Conservation (phyloP, 495 filamentous ascomycete species). For the Daldinia caldariorum region DNA sequence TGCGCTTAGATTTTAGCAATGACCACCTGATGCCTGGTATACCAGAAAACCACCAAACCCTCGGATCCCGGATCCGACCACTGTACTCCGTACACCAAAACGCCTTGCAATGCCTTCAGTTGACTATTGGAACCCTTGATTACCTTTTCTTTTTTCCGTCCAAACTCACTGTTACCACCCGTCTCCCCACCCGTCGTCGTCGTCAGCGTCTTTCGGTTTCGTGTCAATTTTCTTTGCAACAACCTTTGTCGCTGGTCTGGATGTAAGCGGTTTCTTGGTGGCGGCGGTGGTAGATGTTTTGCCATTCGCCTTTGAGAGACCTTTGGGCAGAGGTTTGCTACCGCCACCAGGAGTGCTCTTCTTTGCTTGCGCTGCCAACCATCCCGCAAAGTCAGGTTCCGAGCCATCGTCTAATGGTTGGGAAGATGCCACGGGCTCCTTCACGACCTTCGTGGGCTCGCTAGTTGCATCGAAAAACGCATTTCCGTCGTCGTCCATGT, state of each 20-base stretch:
- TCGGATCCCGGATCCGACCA: neutral
- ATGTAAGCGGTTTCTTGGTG: slow-evolving; percentile 48
- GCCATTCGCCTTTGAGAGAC: slow-evolving; percentile 64
- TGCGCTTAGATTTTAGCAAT: slow-evolving; percentile 8
- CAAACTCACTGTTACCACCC: slow-evolving; percentile 62
- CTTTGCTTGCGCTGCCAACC: slow-evolving; percentile 84
- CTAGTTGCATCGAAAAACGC: slow-evolving; percentile 54
- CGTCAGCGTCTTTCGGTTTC: slow-evolving; percentile 64
- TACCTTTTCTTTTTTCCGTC: neutral
- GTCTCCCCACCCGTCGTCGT: slow-evolving; percentile 74
- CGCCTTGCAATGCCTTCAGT: slow-evolving; percentile 22
- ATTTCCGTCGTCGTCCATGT: slow-evolving; percentile 65
- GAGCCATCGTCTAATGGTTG: slow-evolving; percentile 79
- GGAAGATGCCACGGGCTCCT: slow-evolving; percentile 46
- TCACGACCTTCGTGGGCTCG: slow-evolving; percentile 42
- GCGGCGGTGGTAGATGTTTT: slow-evolving; percentile 54
- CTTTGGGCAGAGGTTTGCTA: slow-evolving; percentile 78
- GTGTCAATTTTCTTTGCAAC: slow-evolving; percentile 63
- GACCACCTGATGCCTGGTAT: neutral
- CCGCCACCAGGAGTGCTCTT: slow-evolving; percentile 64
- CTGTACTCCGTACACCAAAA: slow-evolving; percentile 18
- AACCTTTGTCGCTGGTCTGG: slow-evolving; percentile 48
- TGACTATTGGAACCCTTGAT: neutral
- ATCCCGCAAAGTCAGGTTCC: slow-evolving; percentile 93
- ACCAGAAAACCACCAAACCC: slow-evolving; percentile 3